Base-by-base conservation (phyloP, 768 basidiomycete species). In the Macrolepiota albuminosa region DNA sequence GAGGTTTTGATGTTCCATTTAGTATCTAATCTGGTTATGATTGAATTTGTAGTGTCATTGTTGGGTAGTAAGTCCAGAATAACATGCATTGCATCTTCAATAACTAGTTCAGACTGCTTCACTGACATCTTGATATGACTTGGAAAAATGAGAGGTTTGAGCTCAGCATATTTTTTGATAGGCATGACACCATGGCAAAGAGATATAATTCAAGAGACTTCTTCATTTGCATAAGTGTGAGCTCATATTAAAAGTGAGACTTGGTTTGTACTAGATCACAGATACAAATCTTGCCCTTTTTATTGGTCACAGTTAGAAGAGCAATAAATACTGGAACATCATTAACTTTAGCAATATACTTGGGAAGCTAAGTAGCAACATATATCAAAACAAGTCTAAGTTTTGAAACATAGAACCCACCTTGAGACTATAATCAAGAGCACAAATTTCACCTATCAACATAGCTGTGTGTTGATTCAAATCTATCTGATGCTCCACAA, bases 181-280 rank as follows among this genome's bases (percentile, higher is more conserved):
- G 66, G 64, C 2, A 37, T 18, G 37, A 69, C 55, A 56, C 56
- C 54, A 11, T 60, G 11, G 31, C 33, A 33, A 31, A 69, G 60
- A 13, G 61, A 61, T 3, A 63, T 64, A 34, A 66, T 21, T 21
- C 21, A 21, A 21, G 21, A 21, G 21, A 21, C 21, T 21, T 21
- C 21, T 21, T 21, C 21, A 21, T 21, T 21, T 21, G 21, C 21
- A 21, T 64, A 13, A 76, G 64, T 0, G 70, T 69, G 0, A 65
- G 57, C 34, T 70, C 68, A 48, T 66, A 72, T 43, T 75, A 69
- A 0, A 65, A 59, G 45, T 76, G 75, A 0, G 72, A 61, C 59
- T 73, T 77, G 0, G 72, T 74, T 1, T 71, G 59, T 1, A 67
- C 67, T 6, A 74, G 60, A n/a, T 60, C 63, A 18, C 62, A 65